These are phyloP conservation scores for Agaricales sp. DNA, from an alignment of 1,284 basidiomycete species.

Conservation along the genomic window DNA sequence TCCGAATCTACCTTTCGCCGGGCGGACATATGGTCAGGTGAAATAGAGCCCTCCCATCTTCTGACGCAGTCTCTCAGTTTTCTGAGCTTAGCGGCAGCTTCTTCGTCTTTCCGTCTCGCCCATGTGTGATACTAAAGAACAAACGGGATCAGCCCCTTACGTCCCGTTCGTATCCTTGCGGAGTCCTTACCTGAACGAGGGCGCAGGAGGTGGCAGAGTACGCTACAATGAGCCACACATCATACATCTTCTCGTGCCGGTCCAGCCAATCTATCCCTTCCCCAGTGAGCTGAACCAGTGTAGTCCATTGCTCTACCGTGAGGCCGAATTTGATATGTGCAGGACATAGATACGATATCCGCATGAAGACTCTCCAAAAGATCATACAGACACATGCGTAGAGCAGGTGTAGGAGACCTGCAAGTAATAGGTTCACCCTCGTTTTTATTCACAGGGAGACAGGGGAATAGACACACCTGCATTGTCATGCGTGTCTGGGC, in stretches of 20 bases:
- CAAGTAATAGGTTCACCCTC: constrained; percentile 3
- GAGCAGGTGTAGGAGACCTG: constrained; percentile 77
- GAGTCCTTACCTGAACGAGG: constrained; percentile 78
- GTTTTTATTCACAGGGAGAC: neutral
- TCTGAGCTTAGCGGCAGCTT: constrained; percentile 65
- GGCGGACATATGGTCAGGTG: constrained; percentile 85
- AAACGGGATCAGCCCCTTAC: constrained; percentile 6
- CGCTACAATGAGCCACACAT: constrained; percentile 78
- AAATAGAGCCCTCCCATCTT: constrained; percentile 73
- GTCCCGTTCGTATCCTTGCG: no score
- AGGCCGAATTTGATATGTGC: constrained; percentile 78
- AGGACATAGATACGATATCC: constrained; percentile 82
- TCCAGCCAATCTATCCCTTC: constrained; percentile 89
- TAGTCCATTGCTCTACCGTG: constrained; percentile 72
- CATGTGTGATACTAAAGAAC: constrained; percentile 72
- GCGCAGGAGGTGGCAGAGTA: constrained; percentile 89
- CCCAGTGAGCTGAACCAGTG: constrained; percentile 61
- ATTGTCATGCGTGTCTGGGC: constrained; percentile 46
- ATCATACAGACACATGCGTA: constrained; percentile 85
- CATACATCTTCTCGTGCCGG: constrained; percentile 70
- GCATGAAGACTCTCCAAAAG: constrained; percentile 93
- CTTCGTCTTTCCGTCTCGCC: constrained; percentile 71
- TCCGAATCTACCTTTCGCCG: constrained; percentile 62
- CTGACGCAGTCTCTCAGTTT: constrained; percentile 76
- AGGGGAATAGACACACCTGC: constrained; percentile 41